These are phyloP conservation scores for Cryptomeria japonica DNA, from an alignment of 75 land plant genomes.

Conservation along the genomic window DNA sequence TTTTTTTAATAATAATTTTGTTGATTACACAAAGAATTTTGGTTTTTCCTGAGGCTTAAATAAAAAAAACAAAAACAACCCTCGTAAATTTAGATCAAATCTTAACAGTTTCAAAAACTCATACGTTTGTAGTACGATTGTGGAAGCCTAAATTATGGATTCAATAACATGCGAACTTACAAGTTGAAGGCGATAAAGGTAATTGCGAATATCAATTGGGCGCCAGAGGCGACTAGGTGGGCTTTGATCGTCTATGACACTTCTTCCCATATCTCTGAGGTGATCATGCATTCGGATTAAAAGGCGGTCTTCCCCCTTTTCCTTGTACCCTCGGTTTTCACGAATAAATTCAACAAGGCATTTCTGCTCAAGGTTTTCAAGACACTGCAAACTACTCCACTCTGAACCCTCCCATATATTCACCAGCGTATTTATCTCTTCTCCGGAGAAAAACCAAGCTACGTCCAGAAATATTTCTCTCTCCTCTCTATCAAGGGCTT, in stretches of 20 bases:
- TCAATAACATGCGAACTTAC: neutral
- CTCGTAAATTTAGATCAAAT: too few species aligned
- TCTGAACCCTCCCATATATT: neutral
- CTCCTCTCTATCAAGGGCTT: neutral
- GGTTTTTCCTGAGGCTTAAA: too few species aligned
- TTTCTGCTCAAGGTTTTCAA: neutral
- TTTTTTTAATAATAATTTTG: too few species aligned
- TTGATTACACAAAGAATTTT: too few species aligned
- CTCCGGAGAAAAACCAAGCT: neutral
- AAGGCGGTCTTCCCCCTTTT: neutral
- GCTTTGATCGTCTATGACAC: neutral
- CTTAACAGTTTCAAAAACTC: too few species aligned
- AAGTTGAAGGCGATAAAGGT: neutral
- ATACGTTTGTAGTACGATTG: neutral
- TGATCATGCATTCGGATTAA: neutral
- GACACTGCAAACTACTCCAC: neutral
- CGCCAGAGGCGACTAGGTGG: neutral
- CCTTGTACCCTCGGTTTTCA: neutral
- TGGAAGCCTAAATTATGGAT: neutral
- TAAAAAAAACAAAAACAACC: too few species aligned
- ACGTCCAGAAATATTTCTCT: slow-evolving; percentile 2
- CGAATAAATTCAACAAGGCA: neutral
- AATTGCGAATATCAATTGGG: neutral
- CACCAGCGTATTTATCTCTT: neutral
- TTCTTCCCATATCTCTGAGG: slow-evolving; percentile 1